These are phyloP conservation scores for Glycine tomentella DNA, from an alignment of 306 rosid genomes.

Conservation along the genomic window DNA sequence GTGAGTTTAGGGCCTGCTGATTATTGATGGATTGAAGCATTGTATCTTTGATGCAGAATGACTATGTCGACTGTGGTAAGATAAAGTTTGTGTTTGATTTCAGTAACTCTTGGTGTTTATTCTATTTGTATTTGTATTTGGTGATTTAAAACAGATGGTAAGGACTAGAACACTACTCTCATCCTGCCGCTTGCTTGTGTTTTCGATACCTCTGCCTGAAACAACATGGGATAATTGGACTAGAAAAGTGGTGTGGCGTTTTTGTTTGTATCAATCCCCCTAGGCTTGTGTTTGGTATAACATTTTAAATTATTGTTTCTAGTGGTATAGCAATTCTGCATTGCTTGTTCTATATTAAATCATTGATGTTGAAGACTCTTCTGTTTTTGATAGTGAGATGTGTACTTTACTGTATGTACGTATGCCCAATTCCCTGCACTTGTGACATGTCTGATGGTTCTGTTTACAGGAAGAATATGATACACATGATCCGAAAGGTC, in stretches of 20 bases:
- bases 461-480: conserved; percentile 68
- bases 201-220: not conserved
- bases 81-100: not conserved
- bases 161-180: not conserved
- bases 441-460: conserved; percentile 1
- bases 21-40: conserved; percentile 26
- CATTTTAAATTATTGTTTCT: conserved; percentile 24
- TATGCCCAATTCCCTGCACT: not conserved
- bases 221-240: not conserved
- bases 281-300: not conserved
- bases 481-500: conserved; percentile 72
- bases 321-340: not conserved
- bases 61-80: not conserved
- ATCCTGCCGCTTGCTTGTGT: not conserved
- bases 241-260: not conserved
- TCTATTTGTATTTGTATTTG: not conserved
- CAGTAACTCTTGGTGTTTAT: not conserved
- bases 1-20: not conserved
- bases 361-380: conserved; percentile 12
- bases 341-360: conserved; percentile 17
- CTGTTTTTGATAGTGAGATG: conserved; percentile 32
- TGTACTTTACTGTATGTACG: not conserved
- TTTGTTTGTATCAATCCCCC: not conserved
- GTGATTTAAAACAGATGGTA: not conserved
- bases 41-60: not conserved